phyloP scores from a whole-genome alignment of 495 filamentous ascomycete species.

The Penicillium salamii region DNA sequence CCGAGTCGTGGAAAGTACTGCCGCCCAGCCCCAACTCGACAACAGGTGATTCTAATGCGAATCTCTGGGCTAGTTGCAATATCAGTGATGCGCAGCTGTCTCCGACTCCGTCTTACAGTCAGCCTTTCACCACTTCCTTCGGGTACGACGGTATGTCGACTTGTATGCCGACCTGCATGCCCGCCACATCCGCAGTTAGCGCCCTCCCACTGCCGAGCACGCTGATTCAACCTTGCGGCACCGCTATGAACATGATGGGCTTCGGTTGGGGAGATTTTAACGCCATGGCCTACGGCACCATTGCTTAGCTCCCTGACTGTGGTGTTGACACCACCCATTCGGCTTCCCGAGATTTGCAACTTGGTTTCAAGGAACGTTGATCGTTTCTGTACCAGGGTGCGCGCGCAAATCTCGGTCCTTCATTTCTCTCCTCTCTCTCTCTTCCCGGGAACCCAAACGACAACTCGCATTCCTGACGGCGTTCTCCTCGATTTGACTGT shows the following conservation, averaged over 20 bases:
- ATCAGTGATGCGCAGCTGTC: slow-evolving; percentile 70
- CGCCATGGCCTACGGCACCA: slow-evolving; percentile 54
- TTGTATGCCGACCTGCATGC: slow-evolving; percentile 54
- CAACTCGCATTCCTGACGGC: slow-evolving; percentile 51
- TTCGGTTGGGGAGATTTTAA: slow-evolving; percentile 72
- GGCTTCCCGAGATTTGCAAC: not conserved
- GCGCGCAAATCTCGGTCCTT: not conserved
- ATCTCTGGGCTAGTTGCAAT: slow-evolving; percentile 78
- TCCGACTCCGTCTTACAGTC: slow-evolving; percentile 73
- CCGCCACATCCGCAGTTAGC: slow-evolving; percentile 60
- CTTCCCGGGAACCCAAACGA: slow-evolving; percentile 24
- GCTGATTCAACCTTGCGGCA: slow-evolving; percentile 80
- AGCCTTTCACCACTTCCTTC: slow-evolving; percentile 72
- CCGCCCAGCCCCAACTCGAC: slow-evolving; percentile 79
- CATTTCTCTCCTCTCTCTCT: slow-evolving; percentile 1
- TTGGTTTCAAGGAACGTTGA: slow-evolving; percentile 15
- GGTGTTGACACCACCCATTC: slow-evolving; percentile 10
- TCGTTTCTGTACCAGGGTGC: slow-evolving; percentile 8
- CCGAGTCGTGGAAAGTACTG: slow-evolving; percentile 91
- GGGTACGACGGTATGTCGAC: slow-evolving; percentile 67
- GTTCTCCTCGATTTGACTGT: slow-evolving; percentile 42
- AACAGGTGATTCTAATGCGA: slow-evolving; percentile 63
- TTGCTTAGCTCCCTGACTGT: slow-evolving; percentile 41
- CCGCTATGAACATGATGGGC: slow-evolving; percentile 59
- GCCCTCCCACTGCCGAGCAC: slow-evolving; percentile 85